Percentiles rank a stretch among this genome's conserved stretches.
Conservation (phyloP, 495 filamentous ascomycete genomes). For the Penicillium pulvis region DNA sequence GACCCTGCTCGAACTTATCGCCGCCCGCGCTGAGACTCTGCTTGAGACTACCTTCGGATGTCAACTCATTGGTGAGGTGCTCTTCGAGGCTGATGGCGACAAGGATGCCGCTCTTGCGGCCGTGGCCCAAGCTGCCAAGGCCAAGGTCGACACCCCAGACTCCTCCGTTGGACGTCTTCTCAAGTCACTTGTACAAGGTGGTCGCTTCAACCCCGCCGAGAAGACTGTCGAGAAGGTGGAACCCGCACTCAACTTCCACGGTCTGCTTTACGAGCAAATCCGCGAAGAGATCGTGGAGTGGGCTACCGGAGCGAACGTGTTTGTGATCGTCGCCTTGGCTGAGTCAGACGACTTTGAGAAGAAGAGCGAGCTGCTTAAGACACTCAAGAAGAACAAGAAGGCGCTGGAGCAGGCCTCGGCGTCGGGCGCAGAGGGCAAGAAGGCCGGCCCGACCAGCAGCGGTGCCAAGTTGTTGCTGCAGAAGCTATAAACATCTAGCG, state of each 20-base stretch:
- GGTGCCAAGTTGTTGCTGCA: conserved; percentile 48
- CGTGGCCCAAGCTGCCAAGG: conserved; percentile 68
- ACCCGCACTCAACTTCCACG: conserved; percentile 80
- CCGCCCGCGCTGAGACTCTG: conserved; percentile 63
- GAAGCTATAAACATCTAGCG: conserved; percentile 41
- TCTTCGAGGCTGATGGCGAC: conserved; percentile 74
- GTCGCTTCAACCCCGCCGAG: conserved; percentile 70
- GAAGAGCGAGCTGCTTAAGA: conserved; percentile 63
- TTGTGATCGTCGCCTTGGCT: conserved; percentile 76
- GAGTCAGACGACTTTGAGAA: conserved; percentile 77
- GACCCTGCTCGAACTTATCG: conserved; percentile 72
- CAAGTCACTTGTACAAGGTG: conserved; percentile 85
- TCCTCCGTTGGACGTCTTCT: conserved; percentile 80
- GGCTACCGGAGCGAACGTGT: conserved; percentile 81
- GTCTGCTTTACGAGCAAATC: conserved; percentile 74
- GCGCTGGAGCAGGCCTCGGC: conserved; percentile 53
- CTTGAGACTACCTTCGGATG: conserved; percentile 78
- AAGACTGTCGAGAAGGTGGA: conserved; percentile 69
- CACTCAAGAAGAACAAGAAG: conserved; percentile 59
- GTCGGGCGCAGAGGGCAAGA: conserved; percentile 39
- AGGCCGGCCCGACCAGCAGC: conserved; percentile 41
- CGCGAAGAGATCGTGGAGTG: conserved; percentile 74
- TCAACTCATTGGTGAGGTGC: conserved; percentile 79
- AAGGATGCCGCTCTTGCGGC: conserved; percentile 69
- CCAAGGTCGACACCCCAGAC: conserved; percentile 58